Evolutionary conservation across 1,284 basidiomycete genomes (phyloP), one percentile per base, ranked within the genome.

Genomic region (Cutaneotrichosporon arboriforme): DNA sequence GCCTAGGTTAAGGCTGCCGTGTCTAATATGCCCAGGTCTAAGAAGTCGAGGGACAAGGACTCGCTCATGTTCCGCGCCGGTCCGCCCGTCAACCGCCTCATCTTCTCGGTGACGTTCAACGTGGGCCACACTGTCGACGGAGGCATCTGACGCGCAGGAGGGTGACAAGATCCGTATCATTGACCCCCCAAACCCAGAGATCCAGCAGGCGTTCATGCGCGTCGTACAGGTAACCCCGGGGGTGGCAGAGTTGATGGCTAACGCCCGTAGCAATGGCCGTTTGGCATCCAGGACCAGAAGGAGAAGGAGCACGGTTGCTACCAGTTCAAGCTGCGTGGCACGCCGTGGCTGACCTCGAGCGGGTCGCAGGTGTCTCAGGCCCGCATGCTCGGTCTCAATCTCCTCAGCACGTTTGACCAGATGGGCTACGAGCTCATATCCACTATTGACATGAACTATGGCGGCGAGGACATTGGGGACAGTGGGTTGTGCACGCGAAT

Each of bases 121-220:
- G 66, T 69, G 53, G 49, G 35, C 20, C 31, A n/a, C n/a, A n/a
- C n/a, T 15, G 10, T 23, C 12, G 41, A 14, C 8, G n/a, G 17
- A 7, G n/a, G 13, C 12, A 4, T 33, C 45, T 46, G 18, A 46
- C 43, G 31, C 8, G 2, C 35, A 46, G 45, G 36, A 40, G n/a
- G 12, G 4, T 7, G 70, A 73, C 49, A 72, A 71, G 62, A 58
- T 73, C 21, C 60, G 71, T n/a, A 51, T 73, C 17, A 72, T 73
- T 17, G 71, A 73, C 51, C 50, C 63, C 34, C 70, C 71, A 2
- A 59, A 63, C 45, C 58, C 54, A 3, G 38, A 34, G 10, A 52
- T 65, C 14, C 61, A 54, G 46, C 37, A 60, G 21, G 64, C 65
- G 4, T 71, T 73, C 38, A 51, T 61, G 8, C 37, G 46, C 15